These are phyloP conservation scores for Metarhizium sp. DNA, from an alignment of 2,329 filamentous ascomycete genomes.

Conservation along the genomic window DNA sequence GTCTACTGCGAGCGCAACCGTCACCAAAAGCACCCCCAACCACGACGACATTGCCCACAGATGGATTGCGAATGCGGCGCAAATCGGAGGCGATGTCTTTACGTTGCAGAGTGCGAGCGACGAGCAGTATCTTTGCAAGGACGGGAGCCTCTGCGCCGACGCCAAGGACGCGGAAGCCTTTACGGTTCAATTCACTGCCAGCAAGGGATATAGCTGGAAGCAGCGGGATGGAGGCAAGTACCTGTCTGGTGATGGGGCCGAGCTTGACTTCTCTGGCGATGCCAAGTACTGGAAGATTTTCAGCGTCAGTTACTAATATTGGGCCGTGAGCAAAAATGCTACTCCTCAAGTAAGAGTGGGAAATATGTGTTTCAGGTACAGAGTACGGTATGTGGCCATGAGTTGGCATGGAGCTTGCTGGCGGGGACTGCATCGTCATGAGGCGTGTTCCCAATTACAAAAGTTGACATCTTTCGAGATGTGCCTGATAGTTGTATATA, in stretches of 20 bases:
- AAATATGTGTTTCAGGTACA: too few relatives aligned
- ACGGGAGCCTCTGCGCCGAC: not conserved
- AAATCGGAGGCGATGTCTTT: constrained; percentile 17
- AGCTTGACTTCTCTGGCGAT: not conserved
- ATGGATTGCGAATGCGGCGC: constrained; percentile 37
- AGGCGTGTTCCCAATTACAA: too few relatives aligned
- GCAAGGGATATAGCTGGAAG: not conserved
- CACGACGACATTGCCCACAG: constrained; percentile 35
- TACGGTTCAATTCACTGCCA: not conserved
- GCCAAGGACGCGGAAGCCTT: not conserved
- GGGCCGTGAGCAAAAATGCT: too few relatives aligned
- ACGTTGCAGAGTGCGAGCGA: constrained; percentile 15
- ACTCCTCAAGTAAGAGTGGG: too few relatives aligned
- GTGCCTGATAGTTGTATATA: too few relatives aligned
- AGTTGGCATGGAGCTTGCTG: too few relatives aligned
- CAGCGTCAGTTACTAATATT: not conserved
- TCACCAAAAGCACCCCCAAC: not conserved
- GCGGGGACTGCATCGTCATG: too few relatives aligned
- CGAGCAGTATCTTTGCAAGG: constrained; percentile 12
- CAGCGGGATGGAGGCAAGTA: not conserved
- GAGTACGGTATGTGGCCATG: too few relatives aligned
- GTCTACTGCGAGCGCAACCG: constrained; percentile 13
- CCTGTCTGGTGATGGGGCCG: not conserved
- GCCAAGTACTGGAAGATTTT: not conserved
- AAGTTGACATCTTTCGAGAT: too few relatives aligned